Percentiles rank a stretch among this genome's conserved stretches.
Conservation (phyloP, 495 filamentous ascomycete genomes). For the Aspergillus indologenus region DNA sequence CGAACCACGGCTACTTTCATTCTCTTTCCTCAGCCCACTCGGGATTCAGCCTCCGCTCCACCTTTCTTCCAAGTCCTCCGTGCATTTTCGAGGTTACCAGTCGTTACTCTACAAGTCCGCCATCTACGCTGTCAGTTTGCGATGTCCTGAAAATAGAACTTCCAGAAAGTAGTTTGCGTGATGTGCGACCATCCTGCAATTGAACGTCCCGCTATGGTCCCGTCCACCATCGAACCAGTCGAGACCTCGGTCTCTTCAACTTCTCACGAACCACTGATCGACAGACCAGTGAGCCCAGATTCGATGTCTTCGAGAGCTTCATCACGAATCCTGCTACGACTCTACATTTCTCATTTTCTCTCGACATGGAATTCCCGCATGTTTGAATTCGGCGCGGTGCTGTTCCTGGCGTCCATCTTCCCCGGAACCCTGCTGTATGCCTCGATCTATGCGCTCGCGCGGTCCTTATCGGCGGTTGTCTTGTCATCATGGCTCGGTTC, state of each 20-base stretch:
- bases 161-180: neutral
- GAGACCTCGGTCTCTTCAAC: neutral
- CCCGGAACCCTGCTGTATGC: constrained; percentile 50
- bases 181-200: neutral
- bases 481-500: constrained; percentile 47
- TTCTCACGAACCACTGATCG: neutral
- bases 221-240: neutral
- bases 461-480: constrained; percentile 27
- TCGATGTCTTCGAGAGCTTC: neutral
- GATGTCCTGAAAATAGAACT: no score
- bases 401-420: constrained; percentile 59
- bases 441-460: constrained; percentile 39
- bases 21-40: neutral
- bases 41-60: neutral
- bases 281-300: neutral
- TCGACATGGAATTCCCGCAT: constrained; percentile 70
- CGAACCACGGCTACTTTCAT: neutral
- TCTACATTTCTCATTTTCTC: constrained; percentile 59
- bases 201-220: neutral
- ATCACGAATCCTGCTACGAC: constrained; percentile 25
- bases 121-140: no score
- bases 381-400: constrained; percentile 64
- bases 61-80: neutral
- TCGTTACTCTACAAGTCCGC: no score
- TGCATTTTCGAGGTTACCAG: no score